These are phyloP conservation scores for Uromyces viciae-fabae DNA, from an alignment of 1,284 basidiomycete genomes.

Conservation along the genomic window DNA sequence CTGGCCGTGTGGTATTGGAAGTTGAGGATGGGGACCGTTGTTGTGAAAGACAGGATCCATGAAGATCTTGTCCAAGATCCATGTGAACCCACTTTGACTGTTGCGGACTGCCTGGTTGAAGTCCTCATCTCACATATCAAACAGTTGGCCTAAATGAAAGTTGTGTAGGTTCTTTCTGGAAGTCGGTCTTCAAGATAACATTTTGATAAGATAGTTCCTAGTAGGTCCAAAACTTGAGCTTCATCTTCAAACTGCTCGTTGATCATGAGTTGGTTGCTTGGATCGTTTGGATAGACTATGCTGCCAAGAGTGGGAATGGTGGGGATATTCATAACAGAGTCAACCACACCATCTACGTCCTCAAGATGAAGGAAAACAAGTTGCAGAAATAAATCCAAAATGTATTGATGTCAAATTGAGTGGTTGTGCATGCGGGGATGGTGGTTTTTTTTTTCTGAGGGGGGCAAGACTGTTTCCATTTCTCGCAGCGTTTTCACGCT, in stretches of 20 bases:
- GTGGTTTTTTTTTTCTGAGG: background rate
- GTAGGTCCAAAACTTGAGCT: background rate
- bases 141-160: background rate
- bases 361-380: background rate
- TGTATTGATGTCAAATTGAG: background rate
- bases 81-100: background rate
- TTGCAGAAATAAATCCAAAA: background rate
- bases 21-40: background rate
- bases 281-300: background rate
- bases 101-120: background rate
- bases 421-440: background rate
- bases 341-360: background rate
- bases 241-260: background rate
- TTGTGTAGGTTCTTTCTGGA: background rate
- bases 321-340: background rate
- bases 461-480: background rate
- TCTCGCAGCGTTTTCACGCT: background rate
- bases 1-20: background rate
- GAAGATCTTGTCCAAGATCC: background rate
- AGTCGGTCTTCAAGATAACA: background rate
- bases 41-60: background rate
- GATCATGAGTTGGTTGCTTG: background rate
- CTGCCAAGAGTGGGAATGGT: background rate
- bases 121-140: background rate
- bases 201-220: background rate